A percentile compares a stretch with the other conserved stretches of the same genome.
Evolutionary conservation across 176 grass and related monocot genomes (phyloP).

Genomic region (Aechmea fasciata): DNA sequence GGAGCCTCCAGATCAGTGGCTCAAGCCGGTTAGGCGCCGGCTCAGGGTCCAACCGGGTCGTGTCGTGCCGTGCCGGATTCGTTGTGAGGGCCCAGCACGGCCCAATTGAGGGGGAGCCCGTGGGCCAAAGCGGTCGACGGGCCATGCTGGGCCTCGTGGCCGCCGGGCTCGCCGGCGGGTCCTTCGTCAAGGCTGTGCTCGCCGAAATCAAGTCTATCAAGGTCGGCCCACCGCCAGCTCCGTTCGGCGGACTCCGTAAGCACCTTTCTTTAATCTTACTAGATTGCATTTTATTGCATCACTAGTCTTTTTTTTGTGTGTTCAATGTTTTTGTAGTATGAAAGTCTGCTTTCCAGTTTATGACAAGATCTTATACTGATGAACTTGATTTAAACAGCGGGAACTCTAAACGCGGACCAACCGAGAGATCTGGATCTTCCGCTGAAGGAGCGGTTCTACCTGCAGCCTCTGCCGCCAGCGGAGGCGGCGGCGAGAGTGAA

Average conservation of each 20-base stretch:
- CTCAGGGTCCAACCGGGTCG: background rate
- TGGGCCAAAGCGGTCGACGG: slow-evolving; percentile 40
- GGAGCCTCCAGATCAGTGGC: slow-evolving; percentile 21
- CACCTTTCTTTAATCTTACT: background rate
- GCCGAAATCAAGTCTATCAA: slow-evolving; percentile 43
- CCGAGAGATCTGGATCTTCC: background rate
- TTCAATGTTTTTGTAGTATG: background rate
- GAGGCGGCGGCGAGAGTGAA: background rate
- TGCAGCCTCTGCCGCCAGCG: background rate
- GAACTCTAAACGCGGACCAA: background rate
- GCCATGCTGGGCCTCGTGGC: slow-evolving; percentile 68
- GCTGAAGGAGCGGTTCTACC: slow-evolving; percentile 3
- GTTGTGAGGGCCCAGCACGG: slow-evolving; percentile 37
- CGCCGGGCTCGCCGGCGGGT: slow-evolving; percentile 35
- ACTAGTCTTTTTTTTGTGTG: slow-evolving; percentile 1
- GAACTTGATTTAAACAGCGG: background rate
- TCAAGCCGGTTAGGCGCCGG: slow-evolving; percentile 6
- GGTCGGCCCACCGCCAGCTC: slow-evolving; percentile 37
- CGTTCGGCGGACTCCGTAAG: slow-evolving; percentile 85
- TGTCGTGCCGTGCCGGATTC: slow-evolving; percentile 20
- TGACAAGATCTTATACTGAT: too few species aligned
- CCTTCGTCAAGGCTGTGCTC: slow-evolving; percentile 42
- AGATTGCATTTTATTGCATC: too few species aligned
- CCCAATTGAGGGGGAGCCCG: slow-evolving; percentile 31
- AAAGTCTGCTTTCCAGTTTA: too few species aligned